Base-by-base conservation (phyloP, 352 stramenopile genomes). In the Pythium scleroteichum region DNA sequence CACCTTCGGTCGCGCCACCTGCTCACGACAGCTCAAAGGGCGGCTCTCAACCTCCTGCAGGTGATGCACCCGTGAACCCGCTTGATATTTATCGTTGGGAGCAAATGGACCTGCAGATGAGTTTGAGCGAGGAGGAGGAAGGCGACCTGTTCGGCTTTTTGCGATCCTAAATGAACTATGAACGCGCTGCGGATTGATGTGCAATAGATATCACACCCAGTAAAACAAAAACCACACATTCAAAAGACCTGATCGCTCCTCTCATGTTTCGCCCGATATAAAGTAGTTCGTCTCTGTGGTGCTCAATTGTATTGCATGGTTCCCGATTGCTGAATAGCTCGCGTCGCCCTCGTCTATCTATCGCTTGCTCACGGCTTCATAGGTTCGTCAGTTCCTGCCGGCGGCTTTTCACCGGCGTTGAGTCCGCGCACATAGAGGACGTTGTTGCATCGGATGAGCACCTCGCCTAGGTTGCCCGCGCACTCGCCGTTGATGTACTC, bases 361-460 rank as follows among this genome's bases (percentile, higher is more conserved):
- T 79, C 19, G 26, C 24, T 3, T 14, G 17, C 22, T 59, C 50
- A 71, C 27, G 64, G 64, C 55, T 71, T 86, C 71, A 83, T 78
- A 22, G 59, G 63, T 47, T 79, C 74, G 10, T 71, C 70, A 3
- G 53, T 57, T 10, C 64, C 71, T 4, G 58, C 64, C 2, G 79
- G 77, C 20, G 79, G 73, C 68, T 87, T 90, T 61, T 89, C 84
- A 53, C 85, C 86, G 46, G 93, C 84, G 46, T 82, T 59, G 4
- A 92, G 85, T 7, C 85, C 89, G 48, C 94, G 85, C 26, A 99
- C 88, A 72, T 99, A 99, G 26, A 99, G 81, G 26, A 99, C 96
- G 82, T 99, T 99, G 82, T 99, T 99, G 71, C 97, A 99, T 63
- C 97, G 90, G 64, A 99, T 99, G 32, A 99, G 85, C 42, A 99